Evolutionary conservation across 192 early-diverging fungal genomes (phyloP), one percentile per base, ranked within the genome.

Genomic region (Fimicolochytrium jonesii): DNA sequence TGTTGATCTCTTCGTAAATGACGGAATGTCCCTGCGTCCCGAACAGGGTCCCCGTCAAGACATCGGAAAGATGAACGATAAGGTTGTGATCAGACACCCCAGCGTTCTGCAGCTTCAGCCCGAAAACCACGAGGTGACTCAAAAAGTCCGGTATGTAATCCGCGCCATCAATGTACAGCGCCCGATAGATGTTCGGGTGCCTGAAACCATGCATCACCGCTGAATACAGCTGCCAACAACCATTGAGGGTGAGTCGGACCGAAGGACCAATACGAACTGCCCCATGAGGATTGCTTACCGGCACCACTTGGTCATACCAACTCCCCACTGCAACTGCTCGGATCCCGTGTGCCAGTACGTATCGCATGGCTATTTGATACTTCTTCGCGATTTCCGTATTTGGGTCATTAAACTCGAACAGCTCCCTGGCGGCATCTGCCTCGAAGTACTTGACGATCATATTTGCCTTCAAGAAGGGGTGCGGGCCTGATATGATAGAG

Each of bases 271-370:
- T n/a, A n/a, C n/a, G n/a, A n/a, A n/a, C n/a, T n/a, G n/a, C n/a
- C n/a, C n/a, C n/a, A n/a, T n/a, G n/a, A n/a, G n/a, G n/a, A n/a
- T n/a, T n/a, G 7, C 91, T 89, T 69, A 93, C 88, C 4, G 95
- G 95, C 0, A 98, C 95, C 0, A 95, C 95, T 69, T 98, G 93
- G 64, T 98, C 95, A 58, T 94, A 90, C 92, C 94, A 89, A 5
- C 86, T 88, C 2, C 88, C 94, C 7, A 95, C 78, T 20, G 88
- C 80, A 3, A 88, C 82, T 22, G 90, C 68, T n/a, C 89, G 77
- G 13, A 90, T 79, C 5, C 92, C 92, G 2, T 64, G 62, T 17
- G 80, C 66, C 28, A 94, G 73, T 10, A 94, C 74, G 0, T 76
- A 77, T 18, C 72, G 71, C 42, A 97, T 73, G 2, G 90, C 86